Conservation (phyloP, 352 stramenopile genomes). For the Globisporangium radiosum region DNA sequence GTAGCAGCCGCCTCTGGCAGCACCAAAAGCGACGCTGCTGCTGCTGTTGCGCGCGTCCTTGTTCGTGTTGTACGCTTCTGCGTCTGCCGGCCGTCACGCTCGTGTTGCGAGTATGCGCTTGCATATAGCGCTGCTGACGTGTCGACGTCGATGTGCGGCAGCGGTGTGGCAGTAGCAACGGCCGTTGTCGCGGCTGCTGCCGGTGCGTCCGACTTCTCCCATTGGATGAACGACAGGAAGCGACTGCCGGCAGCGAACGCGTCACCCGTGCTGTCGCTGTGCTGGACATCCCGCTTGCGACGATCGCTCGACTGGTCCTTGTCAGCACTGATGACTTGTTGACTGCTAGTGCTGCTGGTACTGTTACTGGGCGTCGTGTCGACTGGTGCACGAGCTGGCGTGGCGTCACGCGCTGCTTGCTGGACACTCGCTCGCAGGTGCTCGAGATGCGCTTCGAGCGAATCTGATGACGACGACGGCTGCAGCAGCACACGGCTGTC, state of each 20-base stretch:
- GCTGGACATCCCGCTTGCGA: not conserved
- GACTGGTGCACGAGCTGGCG: not conserved
- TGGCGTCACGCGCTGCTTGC: not conserved
- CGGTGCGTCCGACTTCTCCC: slow-evolving; percentile 9
- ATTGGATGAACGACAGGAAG: slow-evolving; percentile 14
- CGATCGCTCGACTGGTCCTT: not conserved
- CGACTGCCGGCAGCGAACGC: slow-evolving; percentile 7
- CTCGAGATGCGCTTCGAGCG: slow-evolving; percentile 4
- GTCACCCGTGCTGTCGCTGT: not conserved
- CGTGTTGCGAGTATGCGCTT: slow-evolving; percentile 1
- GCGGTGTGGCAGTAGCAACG: not conserved
- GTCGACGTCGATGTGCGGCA: slow-evolving; percentile 9
- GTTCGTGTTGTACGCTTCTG: not conserved
- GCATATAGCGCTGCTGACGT: not conserved
- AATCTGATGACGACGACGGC: not conserved
- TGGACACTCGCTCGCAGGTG: not conserved
- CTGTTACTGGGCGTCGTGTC: not conserved
- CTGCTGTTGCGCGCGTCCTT: not conserved
- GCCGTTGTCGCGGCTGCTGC: not conserved
- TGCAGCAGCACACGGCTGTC: not conserved
- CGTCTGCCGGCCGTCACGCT: slow-evolving; percentile 4
- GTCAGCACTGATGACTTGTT: not conserved
- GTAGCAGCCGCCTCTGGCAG: too few species aligned
- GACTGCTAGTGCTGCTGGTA: not conserved
- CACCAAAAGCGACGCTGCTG: not conserved